phyloP scores from a whole-genome alignment of 176 grass and related monocot genomes.

The Poa annua region DNA sequence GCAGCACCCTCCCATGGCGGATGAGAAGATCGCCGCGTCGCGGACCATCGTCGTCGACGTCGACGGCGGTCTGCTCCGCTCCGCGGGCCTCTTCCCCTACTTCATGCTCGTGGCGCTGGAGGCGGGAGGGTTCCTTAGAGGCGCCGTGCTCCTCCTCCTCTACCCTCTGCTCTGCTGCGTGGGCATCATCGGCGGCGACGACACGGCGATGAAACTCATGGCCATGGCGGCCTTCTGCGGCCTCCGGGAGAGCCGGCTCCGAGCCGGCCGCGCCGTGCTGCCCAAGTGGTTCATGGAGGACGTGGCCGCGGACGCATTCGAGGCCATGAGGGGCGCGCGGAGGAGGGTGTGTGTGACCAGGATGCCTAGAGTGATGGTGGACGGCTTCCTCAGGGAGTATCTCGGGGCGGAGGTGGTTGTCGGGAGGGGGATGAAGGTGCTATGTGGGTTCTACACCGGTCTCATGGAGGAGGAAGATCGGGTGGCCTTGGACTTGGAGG shows the following conservation, averaged over 20 bases:
- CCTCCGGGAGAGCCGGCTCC: conserved; percentile 41
- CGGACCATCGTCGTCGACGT: conserved; percentile 46
- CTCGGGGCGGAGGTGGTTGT: conserved; percentile 45
- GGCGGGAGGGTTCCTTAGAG: conserved; percentile 63
- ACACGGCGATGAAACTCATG: conserved; percentile 37
- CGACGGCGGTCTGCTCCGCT: conserved; percentile 47
- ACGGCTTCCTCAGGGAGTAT: conserved; percentile 61
- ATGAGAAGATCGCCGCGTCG: background rate
- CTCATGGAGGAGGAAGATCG: conserved; percentile 44
- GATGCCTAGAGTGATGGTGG: conserved; percentile 76
- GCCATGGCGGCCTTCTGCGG: conserved; percentile 63
- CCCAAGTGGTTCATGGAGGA: conserved; percentile 76
- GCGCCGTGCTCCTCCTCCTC: conserved; percentile 51
- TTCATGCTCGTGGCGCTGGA: conserved; percentile 91
- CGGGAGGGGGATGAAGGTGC: conserved; percentile 52
- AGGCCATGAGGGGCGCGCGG: conserved; percentile 23
- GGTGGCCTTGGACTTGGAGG: background rate
- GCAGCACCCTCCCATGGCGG: background rate
- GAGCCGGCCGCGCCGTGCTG: conserved; percentile 56
- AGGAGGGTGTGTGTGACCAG: conserved; percentile 42
- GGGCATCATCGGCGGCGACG: background rate
- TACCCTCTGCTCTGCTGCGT: conserved; percentile 54
- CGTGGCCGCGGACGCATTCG: conserved; percentile 46
- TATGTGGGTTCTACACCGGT: conserved; percentile 63
- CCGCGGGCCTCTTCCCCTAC: conserved; percentile 58